Evolutionary conservation across 1,284 basidiomycete genomes (phyloP).

Genomic region (Ceratobasidium sp.): DNA sequence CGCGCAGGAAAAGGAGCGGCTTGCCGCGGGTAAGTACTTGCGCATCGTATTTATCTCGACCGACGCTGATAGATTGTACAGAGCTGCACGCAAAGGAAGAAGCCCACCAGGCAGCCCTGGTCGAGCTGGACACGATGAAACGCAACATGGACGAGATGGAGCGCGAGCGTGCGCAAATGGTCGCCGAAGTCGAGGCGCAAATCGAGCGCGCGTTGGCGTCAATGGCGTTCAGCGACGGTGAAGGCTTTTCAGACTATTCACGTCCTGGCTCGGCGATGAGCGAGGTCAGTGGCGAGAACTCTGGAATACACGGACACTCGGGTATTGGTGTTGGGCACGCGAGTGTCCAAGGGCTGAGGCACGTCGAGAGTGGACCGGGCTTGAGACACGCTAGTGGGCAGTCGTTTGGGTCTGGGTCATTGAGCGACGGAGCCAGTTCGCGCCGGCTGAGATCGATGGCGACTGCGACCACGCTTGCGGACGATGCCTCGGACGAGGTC

Average conservation of each 20-base stretch:
- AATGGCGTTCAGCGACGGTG: slow-evolving; percentile 75
- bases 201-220: slow-evolving; percentile 83
- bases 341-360: slow-evolving; percentile 19
- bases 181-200: slow-evolving; percentile 86
- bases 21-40: slow-evolving; percentile 72
- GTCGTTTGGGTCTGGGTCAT: slow-evolving; percentile 22
- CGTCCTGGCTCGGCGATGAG: slow-evolving; percentile 41
- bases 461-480: slow-evolving; percentile 61
- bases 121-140: slow-evolving; percentile 77
- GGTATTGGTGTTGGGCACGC: slow-evolving; percentile 23
- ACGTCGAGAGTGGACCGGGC: slow-evolving; percentile 26
- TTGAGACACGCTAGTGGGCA: slow-evolving; percentile 33
- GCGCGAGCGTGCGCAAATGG: slow-evolving; percentile 83
- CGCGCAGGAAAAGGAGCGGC: slow-evolving; percentile 76
- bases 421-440: slow-evolving; percentile 20
- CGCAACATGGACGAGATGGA: slow-evolving; percentile 85
- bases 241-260: slow-evolving; percentile 57
- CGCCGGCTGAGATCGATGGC: slow-evolving; percentile 31
- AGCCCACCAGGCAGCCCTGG: slow-evolving; percentile 75
- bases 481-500: slow-evolving; percentile 56
- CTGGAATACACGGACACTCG: slow-evolving; percentile 15
- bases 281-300: slow-evolving; percentile 1
- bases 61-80: slow-evolving; percentile 52
- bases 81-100: slow-evolving; percentile 75
- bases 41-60: slow-evolving; percentile 46